Evolutionary conservation across 225 moss, liverwort and hornwort genomes (phyloP), one percentile per base, ranked within the genome.

Genomic region (Bryum argenteum): DNA sequence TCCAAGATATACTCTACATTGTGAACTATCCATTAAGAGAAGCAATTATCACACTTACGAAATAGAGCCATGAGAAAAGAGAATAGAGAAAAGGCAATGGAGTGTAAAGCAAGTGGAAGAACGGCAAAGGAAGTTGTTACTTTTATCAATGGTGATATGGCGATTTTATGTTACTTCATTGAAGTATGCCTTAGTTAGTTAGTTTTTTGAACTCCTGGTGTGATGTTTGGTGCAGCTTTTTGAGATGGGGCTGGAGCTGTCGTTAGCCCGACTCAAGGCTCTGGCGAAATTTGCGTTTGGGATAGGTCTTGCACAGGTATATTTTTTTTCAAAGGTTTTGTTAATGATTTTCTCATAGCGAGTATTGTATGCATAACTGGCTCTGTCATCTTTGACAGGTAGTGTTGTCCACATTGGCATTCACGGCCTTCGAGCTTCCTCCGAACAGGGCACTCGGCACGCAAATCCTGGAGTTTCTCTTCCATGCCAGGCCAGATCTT

Each of bases 221-320:
- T 75, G 39, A 77, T 15, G 0, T 61, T 67, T 60, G 47, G 59
- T 76, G 71, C 89, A 98, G 97, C 89, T 99, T 23, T 99, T 99
- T 81, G 98, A 99, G 91, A 99, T 99, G 98, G 98, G 98, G 23
- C 67, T 99, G 84, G 94, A 99, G 77, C 91, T 99, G 23, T 99
- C 98, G 64, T 78, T 99, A 57, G 92, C 88, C 50, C 88, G 98
- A 50, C 81, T 99, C 21, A 99, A 90, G 77, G 98, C 92, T 18
- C 86, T 99, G 65, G 98, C 98, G 16, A 99, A 94, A 75, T 99
- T 81, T 77, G 94, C 98, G 11, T 91, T 99, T 70, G 98, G 98
- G 47, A 99, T 99, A 63, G 98, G 98, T 68, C 88, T 99, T 62
- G 85, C 92, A 47, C 94, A 99, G 94, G 97, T 98, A 66, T 51